Evolutionary conservation across 1,284 basidiomycete genomes (phyloP), one percentile per base, ranked within the genome.

Genomic region (Rhizoctonia solani): DNA sequence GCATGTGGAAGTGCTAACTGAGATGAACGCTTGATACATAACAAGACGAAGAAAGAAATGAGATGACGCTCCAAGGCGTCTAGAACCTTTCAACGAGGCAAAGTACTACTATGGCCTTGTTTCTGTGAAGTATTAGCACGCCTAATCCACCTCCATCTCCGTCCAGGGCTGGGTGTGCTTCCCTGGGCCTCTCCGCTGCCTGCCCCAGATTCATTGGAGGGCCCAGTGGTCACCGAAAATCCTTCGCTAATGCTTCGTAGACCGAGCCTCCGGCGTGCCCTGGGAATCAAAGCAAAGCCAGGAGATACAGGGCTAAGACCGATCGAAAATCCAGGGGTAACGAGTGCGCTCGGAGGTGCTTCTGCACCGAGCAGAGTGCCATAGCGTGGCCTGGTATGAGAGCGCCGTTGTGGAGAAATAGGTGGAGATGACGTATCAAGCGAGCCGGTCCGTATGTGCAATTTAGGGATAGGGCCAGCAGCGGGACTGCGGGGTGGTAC

Each of bases 261-360:
- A n/a, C 61, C 61, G 42, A 66, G 23, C 41, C 34, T 21, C 54
- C 61, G 61, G 5, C 61, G 50, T 13, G 61, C 61, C 14, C 78
- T 75, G 27, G 86, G 86, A 52, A 85, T 79, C 61, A 89, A 81
- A 25, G 82, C 80, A 73, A 90, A 90, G 19, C 88, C 88, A 30
- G 88, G 88, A 72, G 87, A 88, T 63, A 87, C 78, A 13, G 88
- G 87, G 23, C 87, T 88, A 49, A 90, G 73, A 3, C 88, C 88
- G 70, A 90, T 90, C 70, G 87, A 85, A 76, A 90, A 85, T 5
- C 87, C 87, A 3, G 81, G 79, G 27, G 68, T 29, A 30, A 67
- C 52, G 25, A 70, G 54, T 16, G 65, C 56, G 41, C 68, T 63
- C 21, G 68, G 41, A 23, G 67, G 54, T 54, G 61, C 61, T 8